Conservation (phyloP, 202 grass and related monocot species). For the Zoysia matrella region DNA sequence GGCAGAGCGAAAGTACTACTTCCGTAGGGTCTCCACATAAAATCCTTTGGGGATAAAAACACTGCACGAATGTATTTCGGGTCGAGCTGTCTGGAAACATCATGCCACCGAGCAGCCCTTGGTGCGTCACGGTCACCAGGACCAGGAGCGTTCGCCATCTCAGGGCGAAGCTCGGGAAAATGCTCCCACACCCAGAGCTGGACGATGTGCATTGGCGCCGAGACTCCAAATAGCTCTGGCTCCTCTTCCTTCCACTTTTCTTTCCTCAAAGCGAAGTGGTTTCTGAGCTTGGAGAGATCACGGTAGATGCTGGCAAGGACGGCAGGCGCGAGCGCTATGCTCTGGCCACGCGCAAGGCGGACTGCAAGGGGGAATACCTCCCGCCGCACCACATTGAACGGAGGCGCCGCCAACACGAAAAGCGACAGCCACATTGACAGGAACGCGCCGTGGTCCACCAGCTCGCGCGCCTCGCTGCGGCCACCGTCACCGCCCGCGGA, state of each 20-base stretch:
- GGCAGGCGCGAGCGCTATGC: slow-evolving; percentile 59
- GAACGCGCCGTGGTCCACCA: slow-evolving; percentile 63
- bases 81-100: slow-evolving; percentile 25
- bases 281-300: slow-evolving; percentile 46
- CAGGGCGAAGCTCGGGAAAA: slow-evolving; percentile 47
- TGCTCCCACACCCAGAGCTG: slow-evolving; percentile 68
- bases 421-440: slow-evolving; percentile 62
- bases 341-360: slow-evolving; percentile 48
- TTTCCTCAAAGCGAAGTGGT: slow-evolving; percentile 5
- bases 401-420: slow-evolving; percentile 50
- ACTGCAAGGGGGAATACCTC: slow-evolving; percentile 37
- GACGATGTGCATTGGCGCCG: slow-evolving; percentile 52
- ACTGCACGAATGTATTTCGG: slow-evolving; percentile 20
- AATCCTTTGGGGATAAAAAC: slow-evolving; percentile 46
- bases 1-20: slow-evolving; percentile 7
- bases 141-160: slow-evolving; percentile 2
- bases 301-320: slow-evolving; percentile 59
- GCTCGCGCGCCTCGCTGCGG: background rate
- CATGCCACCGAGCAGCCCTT: slow-evolving; percentile 49
- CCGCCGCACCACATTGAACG: slow-evolving; percentile 36
- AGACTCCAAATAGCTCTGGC: slow-evolving; percentile 33
- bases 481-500: background rate
- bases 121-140: slow-evolving; percentile 4
- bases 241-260: background rate
- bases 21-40: slow-evolving; percentile 55